Percentiles rank a stretch among this genome's conserved stretches.
phyloP scores from a whole-genome alignment of 495 filamentous ascomycete genomes.

The Podospora didyma region DNA sequence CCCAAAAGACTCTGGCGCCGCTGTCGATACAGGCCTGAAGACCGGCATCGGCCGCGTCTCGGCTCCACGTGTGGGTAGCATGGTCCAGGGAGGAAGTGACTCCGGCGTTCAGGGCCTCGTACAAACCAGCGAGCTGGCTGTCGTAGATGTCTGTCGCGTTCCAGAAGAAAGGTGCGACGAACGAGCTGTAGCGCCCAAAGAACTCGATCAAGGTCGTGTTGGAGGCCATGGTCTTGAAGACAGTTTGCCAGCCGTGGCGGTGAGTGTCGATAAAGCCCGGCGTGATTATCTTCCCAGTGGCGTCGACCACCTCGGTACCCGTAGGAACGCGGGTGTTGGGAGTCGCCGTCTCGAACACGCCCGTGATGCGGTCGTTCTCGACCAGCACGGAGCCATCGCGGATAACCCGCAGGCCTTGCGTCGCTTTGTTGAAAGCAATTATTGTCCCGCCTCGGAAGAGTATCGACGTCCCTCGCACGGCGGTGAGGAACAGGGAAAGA shows the following conservation, averaged over 20 bases:
- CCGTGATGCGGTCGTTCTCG: slow-evolving; percentile 11
- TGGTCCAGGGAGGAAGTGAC: slow-evolving; percentile 34
- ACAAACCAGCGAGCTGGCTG: slow-evolving; percentile 37
- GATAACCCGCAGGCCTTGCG: slow-evolving; percentile 9
- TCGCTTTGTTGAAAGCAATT: slow-evolving; percentile 11
- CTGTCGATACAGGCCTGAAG: slow-evolving; percentile 35
- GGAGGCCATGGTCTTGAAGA: slow-evolving; percentile 33
- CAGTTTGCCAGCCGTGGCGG: slow-evolving; percentile 50
- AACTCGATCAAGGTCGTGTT: slow-evolving; percentile 33
- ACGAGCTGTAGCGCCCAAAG: slow-evolving; percentile 22
- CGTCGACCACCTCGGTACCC: slow-evolving; percentile 31
- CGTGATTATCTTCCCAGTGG: slow-evolving; percentile 42
- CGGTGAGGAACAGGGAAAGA: slow-evolving; percentile 9
- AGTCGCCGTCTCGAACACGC: slow-evolving; percentile 10
- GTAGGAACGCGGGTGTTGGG: not conserved
- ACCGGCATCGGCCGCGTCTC: slow-evolving; percentile 27
- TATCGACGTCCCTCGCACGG: slow-evolving; percentile 9
- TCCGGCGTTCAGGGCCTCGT: slow-evolving; percentile 36
- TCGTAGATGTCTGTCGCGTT: slow-evolving; percentile 35
- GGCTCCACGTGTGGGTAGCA: slow-evolving; percentile 28
- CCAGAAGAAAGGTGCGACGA: slow-evolving; percentile 10
- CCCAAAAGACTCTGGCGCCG: slow-evolving; percentile 42
- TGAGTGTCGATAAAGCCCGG: slow-evolving; percentile 55
- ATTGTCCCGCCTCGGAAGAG: slow-evolving; percentile 13
- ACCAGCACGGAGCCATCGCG: slow-evolving; percentile 11